Evolutionary conservation across 2,329 filamentous ascomycete species (phyloP), one percentile per base, ranked within the genome.

Genomic region (Colletotrichum paranaense): DNA sequence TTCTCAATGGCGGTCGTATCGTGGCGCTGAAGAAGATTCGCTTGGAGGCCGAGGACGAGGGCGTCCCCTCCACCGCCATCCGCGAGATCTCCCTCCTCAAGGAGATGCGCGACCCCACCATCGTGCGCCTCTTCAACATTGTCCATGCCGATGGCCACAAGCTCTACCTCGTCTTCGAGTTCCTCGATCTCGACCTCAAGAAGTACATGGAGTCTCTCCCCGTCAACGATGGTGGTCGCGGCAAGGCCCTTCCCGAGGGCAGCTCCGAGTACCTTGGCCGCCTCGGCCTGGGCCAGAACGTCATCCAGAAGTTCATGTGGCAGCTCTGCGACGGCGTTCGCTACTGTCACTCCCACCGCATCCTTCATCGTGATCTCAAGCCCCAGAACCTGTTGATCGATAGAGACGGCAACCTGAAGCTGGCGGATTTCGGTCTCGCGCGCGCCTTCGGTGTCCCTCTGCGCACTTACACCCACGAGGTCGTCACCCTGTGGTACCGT

Each of bases 11-110:
- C 77, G 94, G 94, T 80, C 93, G 94, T 78, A 97, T 98, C 78
- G 95, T 98, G 76, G 95, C 95, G 26, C 87, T 98, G 78, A 98
- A 98, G 89, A 98, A 98, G 87, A 98, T 98, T 79, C 93, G 95
- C 76, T 93, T 98, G 78, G 95, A 98, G 81, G 95, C 95, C 75
- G 95, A 98, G 86, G 95, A 98, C 86, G 95, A 98, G 82, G 95
- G 95, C 77, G 95, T 97, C 22, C 95, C 95, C 3, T 95, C 93
- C 79, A 98, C 95, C 3, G 95, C 95, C 77, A 98, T 98, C 80
- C 95, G 95, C 79, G 95, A 98, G 83, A 98, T 98, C 80, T 97
- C 94, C 30, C 90, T 98, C 56, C 91, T 98, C 79, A 98, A 98
- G 84, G 95, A 98, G 84, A 95, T 98, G 94, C 92, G 93, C 81